Base-by-base conservation (phyloP, 352 stramenopile species). In the Globisporangium middletonii region DNA sequence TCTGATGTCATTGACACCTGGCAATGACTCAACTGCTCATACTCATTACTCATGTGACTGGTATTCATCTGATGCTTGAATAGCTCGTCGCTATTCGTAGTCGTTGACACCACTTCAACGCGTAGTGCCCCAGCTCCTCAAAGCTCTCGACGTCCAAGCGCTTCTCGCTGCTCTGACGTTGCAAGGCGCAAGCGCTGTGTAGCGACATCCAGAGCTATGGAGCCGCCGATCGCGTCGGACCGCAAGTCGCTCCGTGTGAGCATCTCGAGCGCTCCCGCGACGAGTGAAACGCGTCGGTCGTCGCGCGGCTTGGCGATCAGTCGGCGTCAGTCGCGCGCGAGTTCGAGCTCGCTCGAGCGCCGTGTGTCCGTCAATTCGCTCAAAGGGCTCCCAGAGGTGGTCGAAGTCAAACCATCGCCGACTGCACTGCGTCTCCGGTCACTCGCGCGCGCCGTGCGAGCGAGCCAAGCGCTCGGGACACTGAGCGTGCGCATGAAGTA, bases 361-460 rank as follows among this genome's bases (percentile, higher is more conserved):
- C 63, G 35, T 41, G 38, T 23, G 18, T 70, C 57, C 0, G 55
- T 19, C 49, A 47, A 18, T 6, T 64, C 64, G 13, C 19, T 68
- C 47, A 65, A 63, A 42, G 50, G 28, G 0, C 44, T 70, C 28
- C 5, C 37, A 0, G 58, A 73, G 0, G 50, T 28, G 8, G 12
- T 47, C 1, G 60, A 79, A 15, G 16, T 55, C 0, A 72, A 67
- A 27, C 60, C 75, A 1, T 89, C 80, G 0, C 57, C 62, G 0
- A 88, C 76, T 1, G 75, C 71, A 1, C 51, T 70, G 38, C 59
- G 76, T 0, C 60, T 90, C 15, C 61, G 60, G 27, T 76, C 80
- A 11, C 54, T 90, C 1, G 77, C 76, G 0, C 75, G 72, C 23
- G 78, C 74, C 2, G 71, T 90, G 4, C 72, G 77, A 8, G 80